These are phyloP conservation scores for Mycosphaerella sp. DNA, from an alignment of 2,329 filamentous ascomycete genomes.

Conservation along the genomic window DNA sequence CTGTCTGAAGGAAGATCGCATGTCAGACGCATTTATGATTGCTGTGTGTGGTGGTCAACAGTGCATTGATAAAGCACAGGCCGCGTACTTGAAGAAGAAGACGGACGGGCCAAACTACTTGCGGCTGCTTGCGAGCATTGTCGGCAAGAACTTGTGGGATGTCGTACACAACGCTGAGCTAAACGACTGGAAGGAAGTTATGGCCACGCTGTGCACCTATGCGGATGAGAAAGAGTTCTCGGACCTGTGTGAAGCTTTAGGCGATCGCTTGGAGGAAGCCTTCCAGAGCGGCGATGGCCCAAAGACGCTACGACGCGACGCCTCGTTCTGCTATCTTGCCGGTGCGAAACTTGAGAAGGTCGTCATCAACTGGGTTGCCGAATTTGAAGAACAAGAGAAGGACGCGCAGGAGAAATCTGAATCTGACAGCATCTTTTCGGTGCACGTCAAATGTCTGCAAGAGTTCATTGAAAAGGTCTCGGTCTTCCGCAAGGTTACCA, in stretches of 20 bases:
- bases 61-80: slow-evolving; percentile 88
- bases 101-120: slow-evolving; percentile 85
- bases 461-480: slow-evolving; percentile 98
- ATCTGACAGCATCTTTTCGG: slow-evolving; percentile 78
- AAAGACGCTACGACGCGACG: slow-evolving; percentile 64
- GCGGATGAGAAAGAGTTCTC: slow-evolving; percentile 86
- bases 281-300: slow-evolving; percentile 48
- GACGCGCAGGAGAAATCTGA: slow-evolving; percentile 54
- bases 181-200: slow-evolving; percentile 90
- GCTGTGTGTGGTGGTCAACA: slow-evolving; percentile 93
- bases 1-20: slow-evolving; percentile 78
- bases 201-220: slow-evolving; percentile 93
- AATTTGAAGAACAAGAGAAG: slow-evolving; percentile 78
- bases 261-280: slow-evolving; percentile 77
- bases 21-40: slow-evolving; percentile 96
- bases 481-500: slow-evolving; percentile 87
- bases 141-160: slow-evolving; percentile 96
- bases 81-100: slow-evolving; percentile 78
- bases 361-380: slow-evolving; percentile 84
- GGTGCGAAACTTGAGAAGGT: slow-evolving; percentile 98
- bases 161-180: slow-evolving; percentile 94
- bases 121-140: slow-evolving; percentile 81
- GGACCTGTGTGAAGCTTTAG: slow-evolving; percentile 89
- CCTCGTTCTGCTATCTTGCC: slow-evolving; percentile 92
- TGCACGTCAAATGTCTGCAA: slow-evolving; percentile 82